Percentiles rank a stretch among this genome's conserved stretches.
Conservation (phyloP, 31 red algal genomes). For the Endocladia muricata region DNA sequence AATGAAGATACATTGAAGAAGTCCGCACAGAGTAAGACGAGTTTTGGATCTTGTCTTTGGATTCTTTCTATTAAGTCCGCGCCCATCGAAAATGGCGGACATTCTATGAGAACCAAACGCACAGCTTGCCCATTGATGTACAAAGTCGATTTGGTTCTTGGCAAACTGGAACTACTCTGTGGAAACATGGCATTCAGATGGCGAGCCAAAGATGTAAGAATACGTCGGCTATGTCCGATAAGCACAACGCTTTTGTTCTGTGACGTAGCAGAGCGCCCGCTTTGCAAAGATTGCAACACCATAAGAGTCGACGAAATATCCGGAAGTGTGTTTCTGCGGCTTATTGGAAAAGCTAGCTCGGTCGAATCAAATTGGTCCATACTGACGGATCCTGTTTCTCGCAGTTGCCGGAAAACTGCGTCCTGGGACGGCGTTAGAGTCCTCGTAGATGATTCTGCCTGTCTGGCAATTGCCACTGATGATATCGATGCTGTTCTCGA, state of each 20-base stretch:
- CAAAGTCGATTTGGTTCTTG: constrained; percentile 22
- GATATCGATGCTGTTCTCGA: constrained; percentile 35
- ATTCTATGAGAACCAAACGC: constrained; percentile 57
- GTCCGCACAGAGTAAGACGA: constrained; percentile 55
- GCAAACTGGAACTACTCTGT: not conserved
- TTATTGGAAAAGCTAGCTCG: not conserved
- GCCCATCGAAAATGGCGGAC: constrained; percentile 6
- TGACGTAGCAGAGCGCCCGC: not conserved
- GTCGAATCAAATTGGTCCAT: not conserved
- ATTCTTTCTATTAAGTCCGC: constrained; percentile 32
- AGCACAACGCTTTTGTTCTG: not conserved
- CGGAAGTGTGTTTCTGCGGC: not conserved
- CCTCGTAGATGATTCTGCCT: constrained; percentile 46
- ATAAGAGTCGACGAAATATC: not conserved
- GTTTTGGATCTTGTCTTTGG: constrained; percentile 43
- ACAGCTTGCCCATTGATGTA: constrained; percentile 36
- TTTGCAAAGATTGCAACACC: not conserved
- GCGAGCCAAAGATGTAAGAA: constrained; percentile 33
- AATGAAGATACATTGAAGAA: constrained; percentile 48
- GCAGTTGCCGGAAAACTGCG: constrained; percentile 30
- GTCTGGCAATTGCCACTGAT: constrained; percentile 27
- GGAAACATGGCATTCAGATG: constrained; percentile 26
- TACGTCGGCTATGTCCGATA: not conserved
- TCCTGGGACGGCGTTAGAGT: constrained; percentile 25
- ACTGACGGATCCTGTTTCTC: constrained; percentile 20